These are phyloP conservation scores for Helminthosporium solani DNA, from an alignment of 2,329 filamentous ascomycete genomes.

Conservation along the genomic window DNA sequence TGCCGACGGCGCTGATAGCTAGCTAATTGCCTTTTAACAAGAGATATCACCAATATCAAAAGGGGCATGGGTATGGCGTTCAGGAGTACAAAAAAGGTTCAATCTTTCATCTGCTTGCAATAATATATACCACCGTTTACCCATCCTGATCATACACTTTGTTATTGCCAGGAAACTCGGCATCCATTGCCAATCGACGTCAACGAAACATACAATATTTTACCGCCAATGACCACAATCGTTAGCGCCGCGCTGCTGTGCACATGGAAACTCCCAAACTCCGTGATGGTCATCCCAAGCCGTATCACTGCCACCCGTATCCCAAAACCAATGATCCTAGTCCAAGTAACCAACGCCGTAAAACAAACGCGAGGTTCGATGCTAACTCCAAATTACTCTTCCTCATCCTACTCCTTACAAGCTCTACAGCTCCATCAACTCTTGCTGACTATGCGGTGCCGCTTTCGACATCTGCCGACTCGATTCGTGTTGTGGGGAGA, in stretches of 20 bases:
- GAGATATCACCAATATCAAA: too few species aligned
- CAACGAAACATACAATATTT: too few species aligned
- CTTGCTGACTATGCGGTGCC: conserved; percentile 16
- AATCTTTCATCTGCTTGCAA: not conserved
- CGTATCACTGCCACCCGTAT: not conserved
- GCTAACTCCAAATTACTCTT: too few species aligned
- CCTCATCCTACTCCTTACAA: too few species aligned
- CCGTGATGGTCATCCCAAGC: too few species aligned
- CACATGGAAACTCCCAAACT: not conserved
- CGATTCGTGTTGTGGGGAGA: conserved; percentile 48
- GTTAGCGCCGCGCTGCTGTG: too few species aligned
- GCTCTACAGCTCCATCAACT: conserved; percentile 33
- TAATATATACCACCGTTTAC: conserved; percentile 2
- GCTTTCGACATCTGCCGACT: conserved; percentile 4
- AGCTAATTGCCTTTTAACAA: conserved; percentile 11
- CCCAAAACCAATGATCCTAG: not conserved
- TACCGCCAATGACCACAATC: too few species aligned
- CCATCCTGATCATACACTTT: not conserved
- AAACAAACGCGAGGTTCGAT: too few species aligned
- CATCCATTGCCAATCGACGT: not conserved
- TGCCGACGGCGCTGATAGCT: conserved; percentile 40
- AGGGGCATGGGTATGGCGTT: not conserved
- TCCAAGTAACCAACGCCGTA: too few species aligned
- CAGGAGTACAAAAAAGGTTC: conserved; percentile 2
- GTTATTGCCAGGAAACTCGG: not conserved